These are phyloP conservation scores for Pythium grandisporangium DNA, from an alignment of 352 stramenopile genomes.

Conservation along the genomic window DNA sequence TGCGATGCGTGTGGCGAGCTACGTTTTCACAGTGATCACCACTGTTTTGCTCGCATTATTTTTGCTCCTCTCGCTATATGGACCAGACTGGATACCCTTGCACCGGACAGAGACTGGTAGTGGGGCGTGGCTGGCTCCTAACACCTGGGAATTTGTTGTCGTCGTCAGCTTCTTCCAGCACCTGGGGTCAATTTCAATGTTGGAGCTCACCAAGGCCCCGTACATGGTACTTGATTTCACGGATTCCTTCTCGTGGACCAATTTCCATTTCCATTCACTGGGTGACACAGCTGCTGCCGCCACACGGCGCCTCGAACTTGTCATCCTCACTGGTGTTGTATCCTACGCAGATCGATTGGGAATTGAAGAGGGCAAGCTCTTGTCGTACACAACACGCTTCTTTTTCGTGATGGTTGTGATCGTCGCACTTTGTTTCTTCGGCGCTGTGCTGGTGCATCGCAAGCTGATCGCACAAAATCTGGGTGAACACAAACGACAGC, in stretches of 20 bases:
- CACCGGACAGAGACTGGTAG: constrained; percentile 9
- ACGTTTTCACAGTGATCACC: constrained; percentile 35
- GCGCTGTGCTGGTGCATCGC: constrained; percentile 1
- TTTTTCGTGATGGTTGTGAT: constrained; percentile 32
- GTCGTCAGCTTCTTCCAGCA: constrained; percentile 65
- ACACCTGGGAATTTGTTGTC: constrained; percentile 56
- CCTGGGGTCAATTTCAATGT: constrained; percentile 58
- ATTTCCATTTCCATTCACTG: constrained; percentile 21
- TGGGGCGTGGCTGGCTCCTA: constrained; percentile 38
- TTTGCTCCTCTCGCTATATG: constrained; percentile 38
- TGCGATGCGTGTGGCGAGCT: constrained; percentile 35
- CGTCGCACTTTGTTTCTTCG: constrained; percentile 29
- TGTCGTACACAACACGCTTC: constrained; percentile 25
- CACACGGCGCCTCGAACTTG: constrained; percentile 11
- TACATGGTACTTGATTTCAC: constrained; percentile 67
- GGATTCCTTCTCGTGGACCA: constrained; percentile 68
- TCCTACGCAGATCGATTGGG: constrained; percentile 58
- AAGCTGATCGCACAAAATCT: constrained; percentile 25
- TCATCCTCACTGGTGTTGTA: constrained; percentile 59
- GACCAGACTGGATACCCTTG: constrained; percentile 25
- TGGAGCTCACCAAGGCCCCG: constrained; percentile 66
- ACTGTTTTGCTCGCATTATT: constrained; percentile 42
- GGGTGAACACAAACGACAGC: constrained; percentile 22
- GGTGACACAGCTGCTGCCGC: background rate
- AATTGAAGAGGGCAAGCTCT: constrained; percentile 35